These are phyloP conservation scores for Gaeumannomyces sp. DNA, from an alignment of 2,329 filamentous ascomycete genomes.

Conservation along the genomic window DNA sequence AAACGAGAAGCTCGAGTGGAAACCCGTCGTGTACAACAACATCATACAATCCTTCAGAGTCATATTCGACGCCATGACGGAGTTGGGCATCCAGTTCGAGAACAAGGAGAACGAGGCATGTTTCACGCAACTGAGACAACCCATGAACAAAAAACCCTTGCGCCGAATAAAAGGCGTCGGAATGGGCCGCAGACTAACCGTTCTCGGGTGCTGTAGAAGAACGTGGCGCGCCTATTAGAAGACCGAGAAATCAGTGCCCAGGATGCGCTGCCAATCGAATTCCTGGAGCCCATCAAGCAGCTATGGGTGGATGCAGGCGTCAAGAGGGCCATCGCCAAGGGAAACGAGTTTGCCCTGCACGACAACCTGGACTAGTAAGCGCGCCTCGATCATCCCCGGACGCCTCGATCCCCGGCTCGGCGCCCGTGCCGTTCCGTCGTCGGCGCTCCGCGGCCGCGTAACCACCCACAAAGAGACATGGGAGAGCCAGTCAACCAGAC, in stretches of 20 bases:
- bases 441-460: too few relatives aligned
- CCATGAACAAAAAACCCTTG: neutral
- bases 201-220: slow-evolving; percentile 47
- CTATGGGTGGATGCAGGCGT: slow-evolving; percentile 83
- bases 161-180: neutral
- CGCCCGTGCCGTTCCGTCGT: neutral
- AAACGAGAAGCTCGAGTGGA: slow-evolving; percentile 86
- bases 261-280: slow-evolving; percentile 72
- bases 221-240: slow-evolving; percentile 69
- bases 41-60: slow-evolving; percentile 87
- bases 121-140: neutral
- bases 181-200: slow-evolving; percentile 3
- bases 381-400: neutral
- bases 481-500: neutral
- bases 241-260: slow-evolving; percentile 79
- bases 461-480: neutral
- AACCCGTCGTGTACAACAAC: slow-evolving; percentile 93
- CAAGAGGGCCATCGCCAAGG: slow-evolving; percentile 80
- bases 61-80: slow-evolving; percentile 84
- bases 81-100: slow-evolving; percentile 74
- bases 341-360: slow-evolving; percentile 93
- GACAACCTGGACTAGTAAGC: slow-evolving; percentile 91
- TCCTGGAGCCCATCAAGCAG: slow-evolving; percentile 72
- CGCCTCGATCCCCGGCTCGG: neutral
- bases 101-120: slow-evolving; percentile 72